These are phyloP conservation scores for Globisporangium middletonii DNA, from an alignment of 352 stramenopile genomes.

Conservation along the genomic window DNA sequence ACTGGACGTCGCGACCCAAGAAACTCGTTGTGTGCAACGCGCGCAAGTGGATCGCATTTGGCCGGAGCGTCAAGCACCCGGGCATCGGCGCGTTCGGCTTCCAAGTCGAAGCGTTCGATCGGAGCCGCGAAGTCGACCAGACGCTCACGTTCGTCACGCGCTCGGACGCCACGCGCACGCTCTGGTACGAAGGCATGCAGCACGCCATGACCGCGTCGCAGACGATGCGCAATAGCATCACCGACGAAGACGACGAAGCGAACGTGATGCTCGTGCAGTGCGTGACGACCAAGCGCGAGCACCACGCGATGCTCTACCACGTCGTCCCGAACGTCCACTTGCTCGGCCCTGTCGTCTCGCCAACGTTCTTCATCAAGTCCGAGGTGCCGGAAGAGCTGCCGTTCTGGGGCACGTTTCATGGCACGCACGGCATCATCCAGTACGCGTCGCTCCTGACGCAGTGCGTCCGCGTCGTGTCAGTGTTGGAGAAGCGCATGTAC, in stretches of 20 bases:
- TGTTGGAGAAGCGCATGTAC: constrained; percentile 60
- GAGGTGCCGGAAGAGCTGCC: constrained; percentile 75
- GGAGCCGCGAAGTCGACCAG: constrained; percentile 63
- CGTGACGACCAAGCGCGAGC: constrained; percentile 46
- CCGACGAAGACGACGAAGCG: constrained; percentile 50
- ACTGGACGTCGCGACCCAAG: constrained; percentile 48
- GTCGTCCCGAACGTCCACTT: constrained; percentile 58
- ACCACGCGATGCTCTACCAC: constrained; percentile 30
- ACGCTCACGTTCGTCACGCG: constrained; percentile 72
- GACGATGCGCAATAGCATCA: constrained; percentile 42
- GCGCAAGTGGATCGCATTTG: constrained; percentile 73
- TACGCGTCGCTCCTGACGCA: constrained; percentile 65
- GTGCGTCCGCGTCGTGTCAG: constrained; percentile 46
- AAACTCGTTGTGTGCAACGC: constrained; percentile 70
- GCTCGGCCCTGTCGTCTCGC: constrained; percentile 43
- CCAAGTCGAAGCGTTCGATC: constrained; percentile 72
- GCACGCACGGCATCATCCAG: constrained; percentile 53
- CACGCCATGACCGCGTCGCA: constrained; percentile 37
- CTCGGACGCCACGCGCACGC: constrained; percentile 41
- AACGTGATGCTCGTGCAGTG: constrained; percentile 59
- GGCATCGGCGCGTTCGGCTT: constrained; percentile 65
- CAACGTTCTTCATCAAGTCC: constrained; percentile 69
- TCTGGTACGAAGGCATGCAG: constrained; percentile 62
- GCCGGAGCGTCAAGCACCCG: constrained; percentile 60
- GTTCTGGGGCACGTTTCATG: constrained; percentile 75